A percentile compares a stretch with the other conserved stretches of the same genome.
Evolutionary conservation across 2,329 filamentous ascomycete genomes (phyloP).

Genomic region (Colletotrichum sp.): DNA sequence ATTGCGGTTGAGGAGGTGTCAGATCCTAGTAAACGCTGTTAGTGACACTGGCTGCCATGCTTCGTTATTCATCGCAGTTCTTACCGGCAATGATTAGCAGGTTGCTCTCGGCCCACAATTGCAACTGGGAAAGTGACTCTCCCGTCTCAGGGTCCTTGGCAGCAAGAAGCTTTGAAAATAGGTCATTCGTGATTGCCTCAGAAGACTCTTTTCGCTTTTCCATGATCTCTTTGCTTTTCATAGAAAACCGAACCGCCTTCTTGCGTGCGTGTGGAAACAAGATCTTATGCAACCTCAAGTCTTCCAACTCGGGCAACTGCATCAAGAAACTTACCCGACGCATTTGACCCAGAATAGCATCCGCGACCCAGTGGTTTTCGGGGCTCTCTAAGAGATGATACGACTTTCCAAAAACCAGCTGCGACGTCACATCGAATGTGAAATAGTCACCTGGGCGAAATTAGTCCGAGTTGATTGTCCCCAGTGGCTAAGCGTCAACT

Average conservation of each 20-base stretch:
- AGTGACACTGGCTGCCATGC: neutral
- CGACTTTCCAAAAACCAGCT: neutral
- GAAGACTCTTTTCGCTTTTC: neutral
- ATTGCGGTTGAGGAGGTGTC: conserved; percentile 7
- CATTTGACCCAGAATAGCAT: neutral
- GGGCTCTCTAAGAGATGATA: neutral
- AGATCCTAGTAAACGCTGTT: neutral
- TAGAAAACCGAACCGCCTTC: neutral
- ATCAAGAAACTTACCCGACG: neutral
- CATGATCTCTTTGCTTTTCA: neutral
- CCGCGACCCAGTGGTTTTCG: neutral
- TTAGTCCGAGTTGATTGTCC: neutral
- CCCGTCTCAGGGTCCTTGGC: conserved; percentile 4
- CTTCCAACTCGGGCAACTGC: neutral
- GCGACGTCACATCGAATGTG: conserved; percentile 1
- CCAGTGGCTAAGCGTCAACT: neutral
- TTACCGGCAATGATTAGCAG: conserved; percentile 1
- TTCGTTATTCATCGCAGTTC: neutral
- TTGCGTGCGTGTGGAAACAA: neutral
- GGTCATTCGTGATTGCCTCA: neutral
- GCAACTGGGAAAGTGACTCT: neutral
- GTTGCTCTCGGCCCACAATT: conserved; percentile 8
- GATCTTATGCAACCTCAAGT: neutral
- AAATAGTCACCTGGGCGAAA: neutral
- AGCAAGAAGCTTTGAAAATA: neutral